These are phyloP conservation scores for Diaporthe nobilis DNA, from an alignment of 2,329 filamentous ascomycete genomes.

Conservation along the genomic window DNA sequence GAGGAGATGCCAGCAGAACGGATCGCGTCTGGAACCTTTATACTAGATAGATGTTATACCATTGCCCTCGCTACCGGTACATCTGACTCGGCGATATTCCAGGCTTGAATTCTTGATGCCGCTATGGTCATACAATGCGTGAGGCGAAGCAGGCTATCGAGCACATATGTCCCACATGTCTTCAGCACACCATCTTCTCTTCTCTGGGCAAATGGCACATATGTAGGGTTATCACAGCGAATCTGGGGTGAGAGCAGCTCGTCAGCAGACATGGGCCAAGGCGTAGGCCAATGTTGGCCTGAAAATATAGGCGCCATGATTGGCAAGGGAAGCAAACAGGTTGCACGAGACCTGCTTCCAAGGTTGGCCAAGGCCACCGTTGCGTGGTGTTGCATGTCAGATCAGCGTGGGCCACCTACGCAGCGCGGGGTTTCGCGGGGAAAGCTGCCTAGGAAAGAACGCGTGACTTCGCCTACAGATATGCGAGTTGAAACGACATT, in stretches of 20 bases:
- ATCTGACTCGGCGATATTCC: neutral
- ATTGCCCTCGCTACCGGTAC: conserved; percentile 1
- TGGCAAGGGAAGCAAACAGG: conserved; percentile 8
- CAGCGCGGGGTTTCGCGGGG: conserved; percentile 17
- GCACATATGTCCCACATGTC: conserved; percentile 1
- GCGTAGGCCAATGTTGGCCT: neutral
- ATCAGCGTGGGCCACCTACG: neutral
- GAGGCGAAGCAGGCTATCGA: neutral
- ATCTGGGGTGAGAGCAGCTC: conserved; percentile 15
- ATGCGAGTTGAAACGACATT: no score
- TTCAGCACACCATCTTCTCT: conserved; percentile 18
- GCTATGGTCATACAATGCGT: conserved; percentile 10
- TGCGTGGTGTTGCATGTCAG: neutral
- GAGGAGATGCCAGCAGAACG: neutral
- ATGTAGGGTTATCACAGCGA: conserved; percentile 7
- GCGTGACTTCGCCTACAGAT: no score
- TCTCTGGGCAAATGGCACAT: neutral
- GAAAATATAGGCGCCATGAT: conserved; percentile 8
- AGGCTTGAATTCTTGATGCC: neutral
- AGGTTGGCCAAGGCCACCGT: conserved; percentile 16
- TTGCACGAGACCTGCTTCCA: conserved; percentile 19
- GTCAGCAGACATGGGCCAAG: conserved; percentile 22
- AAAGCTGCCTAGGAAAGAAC: conserved; percentile 13
- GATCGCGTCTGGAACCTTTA: neutral
- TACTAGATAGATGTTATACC: conserved; percentile 1